A percentile compares a stretch with the other conserved stretches of the same genome.
phyloP scores from a whole-genome alignment of 2,329 filamentous ascomycete species.

The Pyrenochaeta sp. region DNA sequence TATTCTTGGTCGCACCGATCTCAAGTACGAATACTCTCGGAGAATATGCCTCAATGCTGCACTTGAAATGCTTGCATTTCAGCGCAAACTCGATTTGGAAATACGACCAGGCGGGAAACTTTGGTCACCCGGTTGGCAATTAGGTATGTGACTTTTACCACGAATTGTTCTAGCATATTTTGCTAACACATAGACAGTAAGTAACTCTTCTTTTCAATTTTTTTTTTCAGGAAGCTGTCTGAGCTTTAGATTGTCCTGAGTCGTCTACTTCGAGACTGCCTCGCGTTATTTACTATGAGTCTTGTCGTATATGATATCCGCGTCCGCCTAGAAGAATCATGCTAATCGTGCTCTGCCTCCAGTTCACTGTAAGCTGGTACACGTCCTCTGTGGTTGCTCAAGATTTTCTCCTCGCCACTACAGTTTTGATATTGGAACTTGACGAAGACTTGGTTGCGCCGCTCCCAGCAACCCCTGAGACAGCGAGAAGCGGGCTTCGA shows the following conservation, averaged over 20 bases:
- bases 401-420: constrained; percentile 59
- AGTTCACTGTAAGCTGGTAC: constrained; percentile 53
- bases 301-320: background rate
- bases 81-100: constrained; percentile 54
- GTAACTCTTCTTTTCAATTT: background rate
- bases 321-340: background rate
- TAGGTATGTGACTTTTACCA: constrained; percentile 21
- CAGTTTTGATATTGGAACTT: constrained; percentile 57
- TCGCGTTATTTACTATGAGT: no score
- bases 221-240: background rate
- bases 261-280: background rate
- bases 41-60: constrained; percentile 57
- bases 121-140: constrained; percentile 32
- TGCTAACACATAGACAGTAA: background rate
- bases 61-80: constrained; percentile 54
- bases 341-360: background rate
- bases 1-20: constrained; percentile 45
- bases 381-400: constrained; percentile 54
- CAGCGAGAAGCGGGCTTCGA: constrained; percentile 14
- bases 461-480: constrained; percentile 7
- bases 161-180: background rate
- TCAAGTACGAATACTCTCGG: constrained; percentile 52
- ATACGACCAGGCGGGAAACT: constrained; percentile 50
- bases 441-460: constrained; percentile 37
- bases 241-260: background rate